Evolutionary conservation across 1,284 basidiomycete species (phyloP).

Genomic region (Neonothopanus nambi): DNA sequence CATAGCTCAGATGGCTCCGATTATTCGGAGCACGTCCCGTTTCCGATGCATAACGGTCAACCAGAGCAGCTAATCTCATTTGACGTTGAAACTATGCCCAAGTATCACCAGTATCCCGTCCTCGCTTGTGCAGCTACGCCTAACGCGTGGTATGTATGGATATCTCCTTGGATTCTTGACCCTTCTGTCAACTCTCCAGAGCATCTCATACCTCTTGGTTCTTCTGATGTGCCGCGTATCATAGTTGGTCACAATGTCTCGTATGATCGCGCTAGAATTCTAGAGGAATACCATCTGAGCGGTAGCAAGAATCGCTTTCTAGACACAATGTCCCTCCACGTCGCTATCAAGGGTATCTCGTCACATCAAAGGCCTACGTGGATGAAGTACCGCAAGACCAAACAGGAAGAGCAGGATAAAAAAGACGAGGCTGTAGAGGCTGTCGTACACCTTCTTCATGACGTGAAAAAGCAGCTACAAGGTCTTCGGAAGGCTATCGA

Average conservation of each 20-base stretch:
- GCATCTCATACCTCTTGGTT: slow-evolving; percentile 80
- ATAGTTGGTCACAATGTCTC: slow-evolving; percentile 95
- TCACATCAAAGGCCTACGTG: slow-evolving; percentile 94
- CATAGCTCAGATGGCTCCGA: slow-evolving; percentile 63
- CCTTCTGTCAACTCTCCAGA: slow-evolving; percentile 55
- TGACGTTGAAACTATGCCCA: slow-evolving; percentile 94
- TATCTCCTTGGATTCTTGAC: slow-evolving; percentile 89
- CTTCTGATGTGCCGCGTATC: slow-evolving; percentile 53
- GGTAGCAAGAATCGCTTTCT: slow-evolving; percentile 81
- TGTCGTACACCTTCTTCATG: slow-evolving; percentile 48
- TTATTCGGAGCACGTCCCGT: slow-evolving; percentile 63
- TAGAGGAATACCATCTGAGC: slow-evolving; percentile 82
- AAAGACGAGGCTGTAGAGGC: slow-evolving; percentile 62
- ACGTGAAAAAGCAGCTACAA: slow-evolving; percentile 44
- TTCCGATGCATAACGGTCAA: slow-evolving; percentile 57
- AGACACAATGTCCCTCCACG: slow-evolving; percentile 95
- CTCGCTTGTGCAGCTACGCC: slow-evolving; percentile 89
- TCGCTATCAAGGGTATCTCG: slow-evolving; percentile 93
- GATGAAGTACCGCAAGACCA: slow-evolving; percentile 79
- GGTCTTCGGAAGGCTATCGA: slow-evolving; percentile 8
- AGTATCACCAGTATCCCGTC: slow-evolving; percentile 79
- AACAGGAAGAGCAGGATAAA: slow-evolving; percentile 50
- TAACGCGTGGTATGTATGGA: slow-evolving; percentile 94
- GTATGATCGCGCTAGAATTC: slow-evolving; percentile 85
- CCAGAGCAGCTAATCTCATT: slow-evolving; percentile 82